A percentile compares a stretch with the other conserved stretches of the same genome.
Conservation (phyloP, 2,329 filamentous ascomycete genomes). For the Nakataea oryzae region DNA sequence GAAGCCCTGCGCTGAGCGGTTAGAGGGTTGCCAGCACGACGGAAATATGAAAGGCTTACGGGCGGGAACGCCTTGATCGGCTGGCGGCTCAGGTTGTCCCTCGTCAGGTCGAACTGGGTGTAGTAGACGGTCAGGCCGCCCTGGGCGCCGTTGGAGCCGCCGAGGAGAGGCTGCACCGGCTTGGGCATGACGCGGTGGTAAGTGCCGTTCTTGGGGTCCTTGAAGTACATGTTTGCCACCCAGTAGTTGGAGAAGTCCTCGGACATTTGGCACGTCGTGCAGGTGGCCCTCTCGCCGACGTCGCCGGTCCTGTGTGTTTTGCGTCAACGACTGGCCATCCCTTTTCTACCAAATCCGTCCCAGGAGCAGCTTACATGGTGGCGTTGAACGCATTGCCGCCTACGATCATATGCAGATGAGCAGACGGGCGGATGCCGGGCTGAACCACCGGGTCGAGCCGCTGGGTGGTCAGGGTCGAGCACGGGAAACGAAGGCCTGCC, state of each 20-base stretch:
- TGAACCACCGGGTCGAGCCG: constrained; percentile 14
- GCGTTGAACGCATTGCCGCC: constrained; percentile 16
- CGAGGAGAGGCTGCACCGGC: constrained; percentile 13
- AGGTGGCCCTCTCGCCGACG: constrained; percentile 12
- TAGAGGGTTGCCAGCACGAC: not conserved
- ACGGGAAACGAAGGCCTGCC: constrained; percentile 16
- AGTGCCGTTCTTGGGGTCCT: constrained; percentile 15
- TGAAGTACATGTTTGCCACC: constrained; percentile 16
- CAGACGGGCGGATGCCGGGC: constrained; percentile 11
- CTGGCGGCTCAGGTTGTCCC: constrained; percentile 14
- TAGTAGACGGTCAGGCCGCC: constrained; percentile 16
- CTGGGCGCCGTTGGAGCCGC: constrained; percentile 13
- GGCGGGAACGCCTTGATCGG: constrained; percentile 15
- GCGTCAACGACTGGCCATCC: not conserved
- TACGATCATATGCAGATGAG: constrained; percentile 14
- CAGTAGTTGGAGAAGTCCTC: constrained; percentile 20
- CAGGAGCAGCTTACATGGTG: constrained; percentile 3
- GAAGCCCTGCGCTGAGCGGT: constrained; percentile 6
- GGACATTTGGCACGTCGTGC: constrained; percentile 18
- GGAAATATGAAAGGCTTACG: constrained; percentile 5
- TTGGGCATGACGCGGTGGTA: constrained; percentile 14
- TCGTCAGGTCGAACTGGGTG: constrained; percentile 14
- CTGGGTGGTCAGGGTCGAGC: constrained; percentile 16
- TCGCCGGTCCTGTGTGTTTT: constrained; percentile 11
- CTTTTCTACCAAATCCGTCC: not conserved